phyloP scores from a whole-genome alignment of 2,329 filamentous ascomycete genomes.

The Fusarium buharicum region DNA sequence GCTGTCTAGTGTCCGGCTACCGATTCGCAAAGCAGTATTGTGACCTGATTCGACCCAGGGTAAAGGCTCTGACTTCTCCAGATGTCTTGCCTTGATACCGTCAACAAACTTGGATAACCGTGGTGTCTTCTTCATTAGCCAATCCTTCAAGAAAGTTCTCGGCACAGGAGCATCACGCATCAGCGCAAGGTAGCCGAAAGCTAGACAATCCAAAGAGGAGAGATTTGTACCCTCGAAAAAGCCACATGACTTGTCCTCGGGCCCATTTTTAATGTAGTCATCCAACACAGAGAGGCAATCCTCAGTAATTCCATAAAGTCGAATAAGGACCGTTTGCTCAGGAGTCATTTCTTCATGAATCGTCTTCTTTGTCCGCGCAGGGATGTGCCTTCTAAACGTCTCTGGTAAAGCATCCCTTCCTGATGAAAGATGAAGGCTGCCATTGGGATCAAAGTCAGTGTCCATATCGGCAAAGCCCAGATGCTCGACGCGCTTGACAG shows the following conservation, averaged over 20 bases:
- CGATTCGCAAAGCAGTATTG: slow-evolving; percentile 39
- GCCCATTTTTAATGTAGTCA: slow-evolving; percentile 56
- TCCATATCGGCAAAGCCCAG: slow-evolving; percentile 76
- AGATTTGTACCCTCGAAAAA: slow-evolving; percentile 46
- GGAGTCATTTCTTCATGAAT: slow-evolving; percentile 72
- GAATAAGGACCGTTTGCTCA: slow-evolving; percentile 78
- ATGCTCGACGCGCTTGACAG: slow-evolving; percentile 75
- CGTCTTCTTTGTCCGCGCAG: slow-evolving; percentile 61
- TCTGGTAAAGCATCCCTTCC: slow-evolving; percentile 54
- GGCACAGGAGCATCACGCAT: slow-evolving; percentile 67
- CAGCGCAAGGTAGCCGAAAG: slow-evolving; percentile 80
- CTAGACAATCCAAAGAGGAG: slow-evolving; percentile 76
- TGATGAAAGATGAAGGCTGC: slow-evolving; percentile 51
- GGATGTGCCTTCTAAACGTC: slow-evolving; percentile 53
- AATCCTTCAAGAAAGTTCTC: slow-evolving; percentile 55
- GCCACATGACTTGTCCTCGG: slow-evolving; percentile 42
- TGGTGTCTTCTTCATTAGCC: slow-evolving; percentile 50
- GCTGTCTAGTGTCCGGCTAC: slow-evolving; percentile 50
- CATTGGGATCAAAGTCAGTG: slow-evolving; percentile 61
- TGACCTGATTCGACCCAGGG: slow-evolving; percentile 44
- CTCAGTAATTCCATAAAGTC: slow-evolving; percentile 76
- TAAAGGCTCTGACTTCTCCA: slow-evolving; percentile 38
- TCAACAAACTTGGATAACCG: slow-evolving; percentile 49
- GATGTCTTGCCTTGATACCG: slow-evolving; percentile 41
- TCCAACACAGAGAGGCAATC: slow-evolving; percentile 78